A percentile compares a stretch with the other conserved stretches of the same genome.
Conservation (phyloP, 495 filamentous ascomycete genomes). For the Penicillium atrosanguineum region DNA sequence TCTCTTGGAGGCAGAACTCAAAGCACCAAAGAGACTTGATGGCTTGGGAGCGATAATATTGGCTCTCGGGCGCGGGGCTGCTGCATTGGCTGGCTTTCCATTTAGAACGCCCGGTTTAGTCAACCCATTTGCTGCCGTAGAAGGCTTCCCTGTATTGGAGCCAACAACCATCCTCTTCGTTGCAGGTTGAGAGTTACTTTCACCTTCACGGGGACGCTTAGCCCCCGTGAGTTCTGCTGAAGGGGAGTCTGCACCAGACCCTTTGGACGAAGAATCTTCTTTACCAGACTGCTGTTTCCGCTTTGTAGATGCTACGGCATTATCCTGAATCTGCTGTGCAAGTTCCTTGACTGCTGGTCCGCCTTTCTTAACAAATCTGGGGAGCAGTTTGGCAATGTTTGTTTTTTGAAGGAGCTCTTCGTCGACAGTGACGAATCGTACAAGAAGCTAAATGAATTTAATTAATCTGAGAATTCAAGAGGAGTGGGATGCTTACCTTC, state of each 20-base stretch:
- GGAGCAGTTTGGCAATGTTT: conserved; percentile 63
- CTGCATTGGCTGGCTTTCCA: conserved; percentile 28
- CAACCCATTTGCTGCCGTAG: conserved; percentile 21
- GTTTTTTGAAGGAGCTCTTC: conserved; percentile 60
- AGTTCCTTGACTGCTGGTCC: conserved; percentile 58
- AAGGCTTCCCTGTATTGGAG: conserved; percentile 26
- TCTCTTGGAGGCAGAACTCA: conserved; percentile 60
- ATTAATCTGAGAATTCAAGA: background rate
- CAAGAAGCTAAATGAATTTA: conserved; percentile 49
- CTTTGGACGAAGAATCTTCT: conserved; percentile 32
- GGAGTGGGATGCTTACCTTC: conserved; percentile 38
- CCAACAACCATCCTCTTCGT: conserved; percentile 41
- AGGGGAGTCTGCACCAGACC: conserved; percentile 18
- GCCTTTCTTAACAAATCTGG: conserved; percentile 64
- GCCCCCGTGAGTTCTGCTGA: conserved; percentile 35
- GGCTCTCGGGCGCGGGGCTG: conserved; percentile 43
- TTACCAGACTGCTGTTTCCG: conserved; percentile 42
- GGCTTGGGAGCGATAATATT: conserved; percentile 55
- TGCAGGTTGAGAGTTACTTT: conserved; percentile 35
- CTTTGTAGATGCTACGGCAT: conserved; percentile 53
- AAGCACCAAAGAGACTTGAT: conserved; percentile 54
- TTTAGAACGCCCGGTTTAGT: conserved; percentile 27
- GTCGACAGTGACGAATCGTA: conserved; percentile 61
- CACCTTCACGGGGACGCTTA: conserved; percentile 47
- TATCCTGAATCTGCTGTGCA: conserved; percentile 56